A percentile compares a stretch with the other conserved stretches of the same genome.
phyloP scores from a whole-genome alignment of 768 basidiomycete species.

The Boletus tylopilopsis region DNA sequence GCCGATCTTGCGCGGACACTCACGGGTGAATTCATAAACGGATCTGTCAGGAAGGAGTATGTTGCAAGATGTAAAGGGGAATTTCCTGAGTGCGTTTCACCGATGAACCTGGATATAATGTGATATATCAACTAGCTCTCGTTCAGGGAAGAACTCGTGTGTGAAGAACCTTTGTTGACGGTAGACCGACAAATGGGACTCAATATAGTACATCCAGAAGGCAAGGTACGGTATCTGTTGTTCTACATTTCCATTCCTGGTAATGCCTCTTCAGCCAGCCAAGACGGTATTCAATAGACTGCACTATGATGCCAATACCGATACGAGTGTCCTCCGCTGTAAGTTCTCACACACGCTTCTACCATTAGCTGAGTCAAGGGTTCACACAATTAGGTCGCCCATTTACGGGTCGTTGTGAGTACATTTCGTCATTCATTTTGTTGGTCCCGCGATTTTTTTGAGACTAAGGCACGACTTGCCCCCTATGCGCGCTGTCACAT shows the following conservation, averaged over 20 bases:
- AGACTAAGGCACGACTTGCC: too few species aligned
- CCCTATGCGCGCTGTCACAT: conserved; percentile 5
- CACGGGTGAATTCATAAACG: conserved; percentile 77
- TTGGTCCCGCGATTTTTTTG: neutral
- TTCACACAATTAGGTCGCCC: conserved; percentile 59
- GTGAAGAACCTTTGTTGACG: conserved; percentile 84
- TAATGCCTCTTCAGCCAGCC: conserved; percentile 51
- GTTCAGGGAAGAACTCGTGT: conserved; percentile 69
- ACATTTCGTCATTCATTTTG: neutral
- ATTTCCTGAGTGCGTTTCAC: conserved; percentile 74
- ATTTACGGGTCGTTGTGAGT: conserved; percentile 87
- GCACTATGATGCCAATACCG: conserved; percentile 71
- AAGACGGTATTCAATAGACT: conserved; percentile 86
- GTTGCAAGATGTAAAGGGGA: conserved; percentile 81
- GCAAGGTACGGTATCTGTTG: conserved; percentile 57
- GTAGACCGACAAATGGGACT: conserved; percentile 96
- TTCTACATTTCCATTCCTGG: neutral
- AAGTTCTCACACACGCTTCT: conserved; percentile 6
- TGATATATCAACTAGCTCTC: neutral
- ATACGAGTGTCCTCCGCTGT: conserved; percentile 90
- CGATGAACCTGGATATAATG: neutral
- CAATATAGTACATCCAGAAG: conserved; percentile 93
- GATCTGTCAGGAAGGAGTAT: conserved; percentile 87
- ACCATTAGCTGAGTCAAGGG: neutral
- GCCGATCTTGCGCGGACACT: conserved; percentile 63